phyloP scores from a whole-genome alignment of 805 yeast species.

The Teunomyces panamensis region DNA sequence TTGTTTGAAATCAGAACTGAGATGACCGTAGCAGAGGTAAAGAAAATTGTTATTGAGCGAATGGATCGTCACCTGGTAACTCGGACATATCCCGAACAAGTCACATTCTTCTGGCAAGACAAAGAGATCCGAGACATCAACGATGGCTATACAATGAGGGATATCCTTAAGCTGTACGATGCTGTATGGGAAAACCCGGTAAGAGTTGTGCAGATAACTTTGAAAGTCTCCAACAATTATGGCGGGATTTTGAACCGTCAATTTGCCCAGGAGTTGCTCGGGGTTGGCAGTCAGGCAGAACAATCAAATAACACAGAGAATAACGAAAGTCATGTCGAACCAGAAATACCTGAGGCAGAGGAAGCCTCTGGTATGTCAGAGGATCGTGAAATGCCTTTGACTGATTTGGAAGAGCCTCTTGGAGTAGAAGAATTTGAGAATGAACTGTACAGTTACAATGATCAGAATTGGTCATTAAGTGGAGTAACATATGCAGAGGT shows the following conservation, averaged over 20 bases:
- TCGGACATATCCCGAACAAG: constrained; percentile 26
- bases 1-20: constrained; percentile 19
- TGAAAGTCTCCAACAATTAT: not conserved
- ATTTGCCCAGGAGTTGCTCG: constrained; percentile 22
- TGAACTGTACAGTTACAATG: not conserved
- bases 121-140: not conserved
- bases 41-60: constrained; percentile 16
- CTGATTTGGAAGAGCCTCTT: not conserved
- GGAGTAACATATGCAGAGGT: constrained; percentile 18
- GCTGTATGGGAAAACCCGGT: constrained; percentile 1
- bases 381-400: not conserved
- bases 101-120: constrained; percentile 14
- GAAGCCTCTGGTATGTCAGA: not conserved
- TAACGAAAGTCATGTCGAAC: not conserved
- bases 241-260: constrained; percentile 25
- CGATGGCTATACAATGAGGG: not conserved
- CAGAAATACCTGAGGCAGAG: too few species aligned
- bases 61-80: constrained; percentile 19
- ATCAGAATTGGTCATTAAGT: constrained; percentile 17
- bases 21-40: constrained; percentile 20
- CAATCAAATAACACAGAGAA: not conserved
- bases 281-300: not conserved
- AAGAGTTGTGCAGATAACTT: not conserved
- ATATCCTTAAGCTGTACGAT: not conserved
- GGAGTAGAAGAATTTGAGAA: not conserved